Evolutionary conservation across 2,329 filamentous ascomycete species (phyloP).

Genomic region (Eutypella sp.): DNA sequence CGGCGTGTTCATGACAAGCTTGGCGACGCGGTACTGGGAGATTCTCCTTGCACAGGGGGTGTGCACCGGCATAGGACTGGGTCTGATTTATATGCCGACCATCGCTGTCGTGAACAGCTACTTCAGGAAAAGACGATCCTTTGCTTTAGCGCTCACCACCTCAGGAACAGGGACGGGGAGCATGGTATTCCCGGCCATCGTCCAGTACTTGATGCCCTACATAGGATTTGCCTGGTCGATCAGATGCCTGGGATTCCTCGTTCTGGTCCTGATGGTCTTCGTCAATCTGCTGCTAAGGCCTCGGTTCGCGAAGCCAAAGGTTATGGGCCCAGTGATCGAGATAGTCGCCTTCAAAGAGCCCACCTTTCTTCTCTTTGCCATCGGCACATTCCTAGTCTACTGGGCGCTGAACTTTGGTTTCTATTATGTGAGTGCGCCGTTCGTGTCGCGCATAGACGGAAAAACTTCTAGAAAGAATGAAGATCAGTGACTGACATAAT

Average conservation of each 20-base stretch:
- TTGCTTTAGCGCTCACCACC: constrained; percentile 56
- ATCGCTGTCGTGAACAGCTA: constrained; percentile 51
- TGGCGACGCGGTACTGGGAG: constrained; percentile 34
- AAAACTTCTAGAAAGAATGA: not conserved
- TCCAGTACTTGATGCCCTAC: constrained; percentile 52
- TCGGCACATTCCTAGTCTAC: constrained; percentile 37
- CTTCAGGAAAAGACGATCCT: constrained; percentile 49
- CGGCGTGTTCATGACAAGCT: constrained; percentile 33
- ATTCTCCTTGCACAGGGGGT: constrained; percentile 43
- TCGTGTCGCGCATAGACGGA: not conserved
- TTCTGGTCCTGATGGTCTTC: constrained; percentile 39
- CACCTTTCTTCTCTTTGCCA: constrained; percentile 36
- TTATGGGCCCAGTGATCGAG: constrained; percentile 43
- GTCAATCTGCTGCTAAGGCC: constrained; percentile 40
- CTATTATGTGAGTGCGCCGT: constrained; percentile 35
- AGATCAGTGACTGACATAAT: constrained; percentile 4
- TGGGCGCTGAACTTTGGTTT: constrained; percentile 51
- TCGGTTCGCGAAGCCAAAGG: constrained; percentile 37
- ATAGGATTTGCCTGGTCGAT: constrained; percentile 64
- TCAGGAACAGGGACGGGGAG: constrained; percentile 59
- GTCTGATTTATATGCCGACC: constrained; percentile 19
- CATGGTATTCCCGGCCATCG: constrained; percentile 56
- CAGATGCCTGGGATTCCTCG: constrained; percentile 55
- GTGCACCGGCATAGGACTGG: constrained; percentile 47
- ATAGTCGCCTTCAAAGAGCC: constrained; percentile 44